phyloP scores from a whole-genome alignment of 169 alveolate genomes.

The Toxoplasma gondii region DNA sequence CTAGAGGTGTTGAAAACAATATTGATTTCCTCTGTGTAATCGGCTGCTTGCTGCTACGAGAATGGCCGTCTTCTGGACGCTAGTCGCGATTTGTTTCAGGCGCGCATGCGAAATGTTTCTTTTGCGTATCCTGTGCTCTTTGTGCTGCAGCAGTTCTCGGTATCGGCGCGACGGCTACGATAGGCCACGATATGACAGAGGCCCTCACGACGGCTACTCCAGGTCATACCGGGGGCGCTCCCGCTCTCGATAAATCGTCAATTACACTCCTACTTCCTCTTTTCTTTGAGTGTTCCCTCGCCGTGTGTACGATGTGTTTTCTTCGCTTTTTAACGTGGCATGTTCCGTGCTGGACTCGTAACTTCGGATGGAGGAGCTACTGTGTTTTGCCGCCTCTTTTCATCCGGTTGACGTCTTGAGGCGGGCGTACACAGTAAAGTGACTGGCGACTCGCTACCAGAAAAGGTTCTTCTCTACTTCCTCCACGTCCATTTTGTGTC shows the following conservation, averaged over 20 bases:
- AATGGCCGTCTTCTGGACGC: too few species aligned
- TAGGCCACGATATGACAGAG: background rate
- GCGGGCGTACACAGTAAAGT: background rate
- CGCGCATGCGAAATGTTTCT: too few species aligned
- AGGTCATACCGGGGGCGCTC: background rate
- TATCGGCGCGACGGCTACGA: conserved; percentile 11
- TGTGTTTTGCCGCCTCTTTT: background rate
- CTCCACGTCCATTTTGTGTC: too few species aligned
- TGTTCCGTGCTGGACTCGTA: background rate
- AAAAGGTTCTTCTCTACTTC: too few species aligned
- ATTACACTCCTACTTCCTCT: background rate
- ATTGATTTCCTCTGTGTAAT: background rate
- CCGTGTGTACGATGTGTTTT: background rate
- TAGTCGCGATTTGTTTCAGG: too few species aligned
- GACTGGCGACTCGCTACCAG: too few species aligned
- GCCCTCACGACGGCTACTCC: conserved; percentile 4
- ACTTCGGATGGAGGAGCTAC: background rate
- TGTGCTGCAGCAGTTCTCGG: background rate
- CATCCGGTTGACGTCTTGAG: background rate
- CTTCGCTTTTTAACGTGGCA: background rate
- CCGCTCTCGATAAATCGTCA: background rate
- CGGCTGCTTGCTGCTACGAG: background rate
- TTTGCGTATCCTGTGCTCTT: background rate
- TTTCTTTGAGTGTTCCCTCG: background rate
- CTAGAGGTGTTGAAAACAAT: background rate